phyloP scores from a whole-genome alignment of 495 filamentous ascomycete species.

The Pyrenula massariospora region DNA sequence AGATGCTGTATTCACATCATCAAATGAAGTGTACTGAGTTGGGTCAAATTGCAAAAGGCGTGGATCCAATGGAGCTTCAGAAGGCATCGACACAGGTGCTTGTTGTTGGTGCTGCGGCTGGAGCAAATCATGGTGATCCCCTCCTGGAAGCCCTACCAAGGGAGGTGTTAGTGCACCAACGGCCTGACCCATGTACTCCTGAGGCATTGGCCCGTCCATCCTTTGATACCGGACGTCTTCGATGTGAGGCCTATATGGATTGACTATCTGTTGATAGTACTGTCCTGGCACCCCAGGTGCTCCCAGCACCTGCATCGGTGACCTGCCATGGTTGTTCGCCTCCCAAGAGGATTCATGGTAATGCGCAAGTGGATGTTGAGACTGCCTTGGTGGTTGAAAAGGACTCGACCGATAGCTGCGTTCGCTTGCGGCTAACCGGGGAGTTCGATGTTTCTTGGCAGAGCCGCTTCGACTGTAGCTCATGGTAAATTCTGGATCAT shows the following conservation, averaged over 20 bases:
- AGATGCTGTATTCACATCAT: background rate
- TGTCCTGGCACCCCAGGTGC: slow-evolving; percentile 41
- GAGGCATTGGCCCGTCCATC: slow-evolving; percentile 17
- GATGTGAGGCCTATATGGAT: slow-evolving; percentile 20
- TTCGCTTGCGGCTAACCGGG: slow-evolving; percentile 13
- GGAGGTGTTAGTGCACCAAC: slow-evolving; percentile 5
- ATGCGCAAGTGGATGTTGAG: slow-evolving; percentile 13
- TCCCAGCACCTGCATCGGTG: slow-evolving; percentile 44
- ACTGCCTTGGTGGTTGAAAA: slow-evolving; percentile 18
- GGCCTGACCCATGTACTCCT: slow-evolving; percentile 11
- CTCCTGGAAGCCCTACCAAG: slow-evolving; percentile 42
- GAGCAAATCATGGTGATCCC: slow-evolving; percentile 39
- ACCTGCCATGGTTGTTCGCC: slow-evolving; percentile 32
- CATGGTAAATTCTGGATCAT: slow-evolving; percentile 17
- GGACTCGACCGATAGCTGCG: slow-evolving; percentile 23
- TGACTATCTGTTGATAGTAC: slow-evolving; percentile 51
- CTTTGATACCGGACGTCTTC: slow-evolving; percentile 21
- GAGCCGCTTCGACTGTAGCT: slow-evolving; percentile 19
- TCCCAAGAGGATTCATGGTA: slow-evolving; percentile 45
- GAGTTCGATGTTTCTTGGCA: slow-evolving; percentile 8
- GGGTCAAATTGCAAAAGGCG: slow-evolving; percentile 11
- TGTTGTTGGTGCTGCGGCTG: slow-evolving; percentile 19
- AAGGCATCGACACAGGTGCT: slow-evolving; percentile 5
- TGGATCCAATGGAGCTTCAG: slow-evolving; percentile 30
- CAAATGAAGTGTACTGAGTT: background rate